phyloP scores from a whole-genome alignment of 2,329 filamentous ascomycete species.

The Thelonectria olida region DNA sequence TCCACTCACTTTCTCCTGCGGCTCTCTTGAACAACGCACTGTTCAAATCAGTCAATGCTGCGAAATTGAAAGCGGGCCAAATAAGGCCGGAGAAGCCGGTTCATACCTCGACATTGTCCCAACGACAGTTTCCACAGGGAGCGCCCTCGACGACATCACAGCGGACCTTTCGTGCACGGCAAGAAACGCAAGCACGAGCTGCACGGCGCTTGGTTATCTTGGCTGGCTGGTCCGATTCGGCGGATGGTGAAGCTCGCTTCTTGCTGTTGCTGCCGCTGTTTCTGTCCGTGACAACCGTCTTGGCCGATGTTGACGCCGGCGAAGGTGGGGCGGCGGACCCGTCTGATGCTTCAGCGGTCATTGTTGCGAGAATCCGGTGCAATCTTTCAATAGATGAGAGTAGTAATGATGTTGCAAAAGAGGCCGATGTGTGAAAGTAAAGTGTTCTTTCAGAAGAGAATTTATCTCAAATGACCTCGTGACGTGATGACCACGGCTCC shows the following conservation, averaged over 20 bases:
- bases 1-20: slow-evolving; percentile 82
- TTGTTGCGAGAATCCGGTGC: slow-evolving; percentile 20
- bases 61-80: slow-evolving; percentile 20
- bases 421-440: neutral
- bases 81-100: slow-evolving; percentile 12
- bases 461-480: neutral
- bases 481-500: neutral
- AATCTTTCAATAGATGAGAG: neutral
- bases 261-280: slow-evolving; percentile 44
- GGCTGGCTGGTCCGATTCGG: slow-evolving; percentile 44
- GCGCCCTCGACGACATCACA: slow-evolving; percentile 93
- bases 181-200: slow-evolving; percentile 91
- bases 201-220: slow-evolving; percentile 80
- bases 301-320: slow-evolving; percentile 41
- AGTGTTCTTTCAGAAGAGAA: neutral
- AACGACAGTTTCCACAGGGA: slow-evolving; percentile 87
- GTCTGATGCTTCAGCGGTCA: slow-evolving; percentile 36
- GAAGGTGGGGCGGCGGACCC: slow-evolving; percentile 40
- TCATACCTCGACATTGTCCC: slow-evolving; percentile 75
- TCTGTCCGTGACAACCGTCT: slow-evolving; percentile 36
- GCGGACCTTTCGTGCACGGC: slow-evolving; percentile 87
- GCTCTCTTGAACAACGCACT: slow-evolving; percentile 80
- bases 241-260: slow-evolving; percentile 45
- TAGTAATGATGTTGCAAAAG: neutral
- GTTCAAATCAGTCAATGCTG: slow-evolving; percentile 30